Conservation (phyloP, 116 monocot genomes). For the Dioscorea cayenensis region DNA sequence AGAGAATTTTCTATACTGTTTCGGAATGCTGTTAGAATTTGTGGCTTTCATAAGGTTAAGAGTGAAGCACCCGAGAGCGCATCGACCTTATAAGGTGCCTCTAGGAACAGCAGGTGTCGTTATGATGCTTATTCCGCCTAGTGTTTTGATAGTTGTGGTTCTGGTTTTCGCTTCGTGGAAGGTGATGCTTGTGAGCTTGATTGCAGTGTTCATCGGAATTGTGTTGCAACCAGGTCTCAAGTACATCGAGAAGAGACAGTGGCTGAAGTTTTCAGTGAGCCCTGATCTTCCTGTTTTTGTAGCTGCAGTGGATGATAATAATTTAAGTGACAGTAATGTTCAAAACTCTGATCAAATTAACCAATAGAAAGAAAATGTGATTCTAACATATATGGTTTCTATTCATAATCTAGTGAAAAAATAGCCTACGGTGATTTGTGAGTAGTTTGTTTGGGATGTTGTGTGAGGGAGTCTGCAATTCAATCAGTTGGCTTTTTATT, state of each 20-base stretch:
- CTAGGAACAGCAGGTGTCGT: constrained; percentile 38
- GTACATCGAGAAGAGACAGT: constrained; percentile 28
- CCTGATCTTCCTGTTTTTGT: constrained; percentile 31
- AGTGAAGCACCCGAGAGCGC: constrained; percentile 25
- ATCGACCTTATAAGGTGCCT: constrained; percentile 48
- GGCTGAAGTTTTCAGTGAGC: constrained; percentile 38
- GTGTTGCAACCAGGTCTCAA: constrained; percentile 39
- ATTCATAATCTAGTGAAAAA: too few relatives aligned
- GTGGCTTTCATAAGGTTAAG: constrained; percentile 47
- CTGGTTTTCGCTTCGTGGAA: constrained; percentile 40
- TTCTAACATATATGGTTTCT: too few relatives aligned
- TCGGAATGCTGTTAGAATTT: constrained; percentile 69
- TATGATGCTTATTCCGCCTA: constrained; percentile 61
- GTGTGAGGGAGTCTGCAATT: too few relatives aligned
- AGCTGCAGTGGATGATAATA: constrained; percentile 7
- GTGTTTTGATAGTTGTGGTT: constrained; percentile 41
- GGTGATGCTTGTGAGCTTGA: constrained; percentile 44
- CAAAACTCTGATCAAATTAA: constrained; percentile 5
- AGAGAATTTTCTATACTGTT: constrained; percentile 67
- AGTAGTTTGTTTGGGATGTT: too few relatives aligned
- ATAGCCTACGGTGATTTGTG: too few relatives aligned
- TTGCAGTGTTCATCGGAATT: constrained; percentile 37
- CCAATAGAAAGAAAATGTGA: too few relatives aligned
- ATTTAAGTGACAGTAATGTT: not conserved
- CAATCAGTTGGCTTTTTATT: too few relatives aligned